Conservation (phyloP, 805 yeast species). For the Ogataea polymorpha region DNA sequence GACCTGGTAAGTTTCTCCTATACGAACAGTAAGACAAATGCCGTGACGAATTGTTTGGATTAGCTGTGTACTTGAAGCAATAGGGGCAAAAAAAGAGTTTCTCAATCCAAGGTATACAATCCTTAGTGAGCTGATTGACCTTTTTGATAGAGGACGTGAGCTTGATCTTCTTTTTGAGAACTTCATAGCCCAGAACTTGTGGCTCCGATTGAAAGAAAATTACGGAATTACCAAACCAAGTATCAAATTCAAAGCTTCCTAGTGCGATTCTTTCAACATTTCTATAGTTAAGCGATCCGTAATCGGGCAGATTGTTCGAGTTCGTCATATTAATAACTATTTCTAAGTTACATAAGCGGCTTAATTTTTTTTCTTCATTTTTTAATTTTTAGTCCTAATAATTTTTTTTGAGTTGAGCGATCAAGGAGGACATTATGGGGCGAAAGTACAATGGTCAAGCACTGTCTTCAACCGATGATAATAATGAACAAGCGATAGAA, state of each 20-base stretch:
- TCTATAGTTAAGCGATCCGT: slow-evolving; percentile 59
- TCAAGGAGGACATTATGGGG: slow-evolving; percentile 6
- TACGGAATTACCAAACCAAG: slow-evolving; percentile 89
- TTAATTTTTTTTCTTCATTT: background rate
- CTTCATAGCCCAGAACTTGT: slow-evolving; percentile 43
- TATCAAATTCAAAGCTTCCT: slow-evolving; percentile 64
- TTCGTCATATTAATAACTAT: background rate
- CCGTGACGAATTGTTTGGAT: slow-evolving; percentile 37
- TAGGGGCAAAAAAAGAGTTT: slow-evolving; percentile 68
- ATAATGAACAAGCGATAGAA: background rate
- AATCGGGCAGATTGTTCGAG: slow-evolving; percentile 38
- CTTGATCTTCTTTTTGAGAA: slow-evolving; percentile 22
- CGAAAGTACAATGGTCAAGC: slow-evolving; percentile 14
- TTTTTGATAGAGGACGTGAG: slow-evolving; percentile 20
- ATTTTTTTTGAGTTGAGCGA: no score
- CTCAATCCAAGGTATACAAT: slow-evolving; percentile 50
- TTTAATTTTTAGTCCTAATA: no score
- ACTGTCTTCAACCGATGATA: no score
- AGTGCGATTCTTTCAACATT: slow-evolving; percentile 66
- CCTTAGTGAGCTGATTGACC: slow-evolving; percentile 11
- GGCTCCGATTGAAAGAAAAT: slow-evolving; percentile 53
- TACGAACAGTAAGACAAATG: slow-evolving; percentile 52
- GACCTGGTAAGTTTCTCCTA: slow-evolving; percentile 52
- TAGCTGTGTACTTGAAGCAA: slow-evolving; percentile 79
- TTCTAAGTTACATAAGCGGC: slow-evolving; percentile 4